Base-by-base conservation (phyloP, 2,329 filamentous ascomycete genomes). In the Penicillium italicum region DNA sequence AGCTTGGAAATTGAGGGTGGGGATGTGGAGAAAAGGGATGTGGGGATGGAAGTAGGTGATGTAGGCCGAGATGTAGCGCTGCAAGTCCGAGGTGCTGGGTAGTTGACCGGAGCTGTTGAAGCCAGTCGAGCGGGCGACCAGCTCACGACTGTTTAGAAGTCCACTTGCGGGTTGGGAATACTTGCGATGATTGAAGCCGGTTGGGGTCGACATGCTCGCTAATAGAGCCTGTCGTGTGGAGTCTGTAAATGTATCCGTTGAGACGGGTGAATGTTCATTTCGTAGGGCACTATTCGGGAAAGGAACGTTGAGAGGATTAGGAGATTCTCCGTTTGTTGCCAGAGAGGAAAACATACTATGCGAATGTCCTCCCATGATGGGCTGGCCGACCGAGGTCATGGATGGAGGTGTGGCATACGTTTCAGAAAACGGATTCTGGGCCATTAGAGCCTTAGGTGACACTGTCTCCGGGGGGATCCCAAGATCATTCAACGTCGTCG, bases 41-140 rank as follows among this genome's bases (percentile, higher is more conserved):
- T 97, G 93, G 22, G 93, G 93, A 69, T 97, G 92, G 73, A 96
- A 96, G 72, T 90, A 96, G 62, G 86, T 86, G 67, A 97, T 85
- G 75, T 97, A 97, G 57, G 92, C 88, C 62, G 86, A 86, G 60
- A 97, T 89, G 73, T 92, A 97, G 71, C 91, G 88, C 73, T 95
- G 91, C 59, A 97, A 84, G 70, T 97, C 91, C 69, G 84, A 81
- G 33, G 90, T 93, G 75, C 83, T 91, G 50, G 93, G 92, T 55
- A 96, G 64, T 77, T 82, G 67, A 76, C 79, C 65, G 80, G 76
- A 58, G 67, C 69, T 65, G 75, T 72, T 61, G 63, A 72, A 71
- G 60, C 63, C 66, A 58, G 62, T 64, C 31, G 70, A 67, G 55
- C 70, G 71, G 52, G 69, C 66, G 53, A 70, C 68, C 50, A 73